Evolutionary conservation across 192 early-diverging fungal species (phyloP).

Genomic region (Linnemannia zychae): DNA sequence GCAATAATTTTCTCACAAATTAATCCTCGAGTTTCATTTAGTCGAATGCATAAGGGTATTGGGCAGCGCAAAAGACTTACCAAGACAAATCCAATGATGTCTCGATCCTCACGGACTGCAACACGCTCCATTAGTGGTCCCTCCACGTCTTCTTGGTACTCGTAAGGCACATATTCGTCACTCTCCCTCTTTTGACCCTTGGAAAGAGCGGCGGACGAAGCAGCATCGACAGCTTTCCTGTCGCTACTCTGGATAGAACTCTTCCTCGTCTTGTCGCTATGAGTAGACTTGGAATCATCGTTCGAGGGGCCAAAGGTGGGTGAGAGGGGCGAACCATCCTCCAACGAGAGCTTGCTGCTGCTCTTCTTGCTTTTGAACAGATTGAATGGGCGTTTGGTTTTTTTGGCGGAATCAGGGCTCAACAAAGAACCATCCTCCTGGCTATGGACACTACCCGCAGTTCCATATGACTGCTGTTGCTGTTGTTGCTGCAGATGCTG

Average conservation of each 20-base stretch:
- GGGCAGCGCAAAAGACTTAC: constrained; percentile 2
- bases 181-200: constrained; percentile 34
- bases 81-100: constrained; percentile 45
- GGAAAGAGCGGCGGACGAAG: not conserved
- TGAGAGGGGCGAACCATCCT: constrained; percentile 20
- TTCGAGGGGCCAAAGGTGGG: constrained; percentile 11
- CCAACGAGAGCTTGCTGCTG: constrained; percentile 15
- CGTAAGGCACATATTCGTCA: constrained; percentile 49
- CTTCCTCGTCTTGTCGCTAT: constrained; percentile 39
- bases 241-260: constrained; percentile 28
- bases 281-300: constrained; percentile 27
- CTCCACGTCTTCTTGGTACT: constrained; percentile 50
- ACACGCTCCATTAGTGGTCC: constrained; percentile 53
- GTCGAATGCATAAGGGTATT: not conserved
- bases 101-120: constrained; percentile 31
- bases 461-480: not conserved
- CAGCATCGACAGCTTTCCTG: not conserved
- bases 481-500: constrained; percentile 3
- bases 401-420: constrained; percentile 10
- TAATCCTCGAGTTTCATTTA: not conserved
- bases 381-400: constrained; percentile 36
- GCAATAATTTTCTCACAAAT: not conserved
- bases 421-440: not conserved
- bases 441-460: not conserved
- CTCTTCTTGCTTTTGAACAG: constrained; percentile 45